Percentiles rank a stretch among this genome's conserved stretches.
phyloP scores from a whole-genome alignment of 1,284 basidiomycete species.

The Papiliotrema fonsecae region DNA sequence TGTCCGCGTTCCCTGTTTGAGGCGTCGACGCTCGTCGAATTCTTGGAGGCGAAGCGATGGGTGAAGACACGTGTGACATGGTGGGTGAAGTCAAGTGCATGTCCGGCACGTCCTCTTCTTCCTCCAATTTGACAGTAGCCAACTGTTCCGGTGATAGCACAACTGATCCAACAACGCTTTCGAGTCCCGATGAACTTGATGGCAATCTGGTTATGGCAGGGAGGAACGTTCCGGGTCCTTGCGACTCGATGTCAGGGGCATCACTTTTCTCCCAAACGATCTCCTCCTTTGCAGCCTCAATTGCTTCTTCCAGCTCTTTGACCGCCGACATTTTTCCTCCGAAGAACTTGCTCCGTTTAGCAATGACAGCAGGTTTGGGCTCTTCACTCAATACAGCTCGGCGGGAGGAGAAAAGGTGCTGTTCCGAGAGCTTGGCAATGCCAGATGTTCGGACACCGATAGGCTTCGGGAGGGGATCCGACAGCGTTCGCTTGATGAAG shows the following conservation, averaged over 20 bases:
- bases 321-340: background rate
- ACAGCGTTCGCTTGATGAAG: slow-evolving; percentile 30
- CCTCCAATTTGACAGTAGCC: background rate
- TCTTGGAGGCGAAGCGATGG: background rate
- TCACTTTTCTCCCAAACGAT: slow-evolving; percentile 25
- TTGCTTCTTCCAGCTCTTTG: slow-evolving; percentile 1
- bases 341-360: slow-evolving; percentile 8
- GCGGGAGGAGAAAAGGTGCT: no score
- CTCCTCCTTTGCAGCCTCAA: slow-evolving; percentile 6
- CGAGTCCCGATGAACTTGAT: background rate
- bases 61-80: background rate
- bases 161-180: background rate
- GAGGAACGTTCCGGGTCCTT: background rate
- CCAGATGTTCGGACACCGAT: slow-evolving; percentile 36
- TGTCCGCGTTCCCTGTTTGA: background rate
- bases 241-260: slow-evolving; percentile 9
- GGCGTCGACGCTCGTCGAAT: background rate
- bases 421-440: slow-evolving; percentile 35
- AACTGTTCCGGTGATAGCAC: background rate
- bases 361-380: no score
- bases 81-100: background rate
- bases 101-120: background rate
- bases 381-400: no score
- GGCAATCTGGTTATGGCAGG: no score
- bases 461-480: slow-evolving; percentile 23